A percentile compares a stretch with the other conserved stretches of the same genome.
phyloP scores from a whole-genome alignment of 139 green algal species.

The Nannochloris sp. region DNA sequence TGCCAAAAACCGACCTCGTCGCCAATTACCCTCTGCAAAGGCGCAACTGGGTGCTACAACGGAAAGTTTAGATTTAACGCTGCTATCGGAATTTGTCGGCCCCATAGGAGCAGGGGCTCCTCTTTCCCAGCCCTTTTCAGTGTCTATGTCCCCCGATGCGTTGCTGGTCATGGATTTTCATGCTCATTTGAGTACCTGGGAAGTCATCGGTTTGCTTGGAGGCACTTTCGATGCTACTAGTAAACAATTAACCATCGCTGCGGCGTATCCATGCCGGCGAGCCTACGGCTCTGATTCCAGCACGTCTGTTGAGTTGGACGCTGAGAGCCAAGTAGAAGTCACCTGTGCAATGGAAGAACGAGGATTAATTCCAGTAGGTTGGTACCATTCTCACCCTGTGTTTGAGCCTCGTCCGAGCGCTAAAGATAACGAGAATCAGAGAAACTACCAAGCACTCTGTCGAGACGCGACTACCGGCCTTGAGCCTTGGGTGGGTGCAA shows the following conservation, averaged over 20 bases:
- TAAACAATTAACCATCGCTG: slow-evolving; percentile 24
- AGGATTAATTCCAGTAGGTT: slow-evolving; percentile 56
- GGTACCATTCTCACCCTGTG: slow-evolving; percentile 78
- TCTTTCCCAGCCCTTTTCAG: slow-evolving; percentile 52
- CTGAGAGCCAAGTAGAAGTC: slow-evolving; percentile 54
- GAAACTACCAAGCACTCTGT: slow-evolving; percentile 77
- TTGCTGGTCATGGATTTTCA: slow-evolving; percentile 60
- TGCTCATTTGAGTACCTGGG: slow-evolving; percentile 45
- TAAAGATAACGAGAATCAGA: slow-evolving; percentile 83
- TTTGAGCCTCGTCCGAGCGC: slow-evolving; percentile 61
- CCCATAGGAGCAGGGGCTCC: slow-evolving; percentile 30
- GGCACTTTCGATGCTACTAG: slow-evolving; percentile 43
- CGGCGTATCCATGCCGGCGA: slow-evolving; percentile 50
- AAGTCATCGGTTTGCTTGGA: slow-evolving; percentile 63
- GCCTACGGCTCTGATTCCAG: slow-evolving; percentile 18
- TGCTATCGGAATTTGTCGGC: slow-evolving; percentile 46
- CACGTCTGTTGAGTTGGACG: slow-evolving; percentile 70
- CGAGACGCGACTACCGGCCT: slow-evolving; percentile 29
- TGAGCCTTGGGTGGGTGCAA: slow-evolving; percentile 75
- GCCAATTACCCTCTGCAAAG: slow-evolving; percentile 16
- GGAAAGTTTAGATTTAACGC: slow-evolving; percentile 57
- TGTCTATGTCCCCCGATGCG: slow-evolving; percentile 42
- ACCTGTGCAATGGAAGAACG: slow-evolving; percentile 40
- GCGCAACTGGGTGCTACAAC: slow-evolving; percentile 48
- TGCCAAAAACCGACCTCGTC: slow-evolving; percentile 45